Evolutionary conservation across 495 filamentous ascomycete species (phyloP).

Genomic region (Clohesyomyces aquaticus): DNA sequence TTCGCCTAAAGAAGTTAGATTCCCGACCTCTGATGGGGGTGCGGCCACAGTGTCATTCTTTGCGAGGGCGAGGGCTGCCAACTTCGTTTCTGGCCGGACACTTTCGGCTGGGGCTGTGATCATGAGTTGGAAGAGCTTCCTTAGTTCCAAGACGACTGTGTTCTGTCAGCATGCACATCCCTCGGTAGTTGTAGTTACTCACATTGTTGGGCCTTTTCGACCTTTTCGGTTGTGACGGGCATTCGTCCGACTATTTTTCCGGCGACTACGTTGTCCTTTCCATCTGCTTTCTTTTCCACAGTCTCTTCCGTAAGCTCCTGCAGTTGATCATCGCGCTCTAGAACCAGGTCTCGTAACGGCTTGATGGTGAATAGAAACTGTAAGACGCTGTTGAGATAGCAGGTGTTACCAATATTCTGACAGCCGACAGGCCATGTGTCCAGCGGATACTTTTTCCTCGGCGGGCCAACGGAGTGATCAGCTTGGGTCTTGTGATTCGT

Average conservation of each 20-base stretch:
- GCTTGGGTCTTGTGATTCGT: slow-evolving; percentile 3
- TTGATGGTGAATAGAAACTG: slow-evolving; percentile 94
- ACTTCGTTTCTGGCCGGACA: slow-evolving; percentile 71
- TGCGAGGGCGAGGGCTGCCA: slow-evolving; percentile 80
- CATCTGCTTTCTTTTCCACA: no score
- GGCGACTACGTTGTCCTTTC: no score
- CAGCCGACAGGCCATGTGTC: slow-evolving; percentile 76
- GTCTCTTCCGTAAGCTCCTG: slow-evolving; percentile 65
- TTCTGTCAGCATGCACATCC: not conserved
- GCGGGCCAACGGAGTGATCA: not conserved
- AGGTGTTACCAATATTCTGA: slow-evolving; percentile 93
- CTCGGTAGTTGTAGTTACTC: slow-evolving; percentile 44
- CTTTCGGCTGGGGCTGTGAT: slow-evolving; percentile 58
- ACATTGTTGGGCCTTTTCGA: slow-evolving; percentile 73
- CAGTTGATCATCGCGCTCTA: slow-evolving; percentile 69
- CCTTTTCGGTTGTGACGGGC: slow-evolving; percentile 62
- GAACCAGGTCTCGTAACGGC: slow-evolving; percentile 77
- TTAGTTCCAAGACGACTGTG: slow-evolving; percentile 72
- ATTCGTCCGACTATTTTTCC: slow-evolving; percentile 68
- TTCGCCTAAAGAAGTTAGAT: slow-evolving; percentile 45
- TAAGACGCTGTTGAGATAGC: slow-evolving; percentile 94
- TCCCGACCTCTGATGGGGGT: not conserved
- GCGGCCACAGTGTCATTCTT: slow-evolving; percentile 34
- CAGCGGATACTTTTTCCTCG: slow-evolving; percentile 24
- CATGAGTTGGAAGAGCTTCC: slow-evolving; percentile 71